Base-by-base conservation (phyloP, 345 rosid species). In the Salix caprea region DNA sequence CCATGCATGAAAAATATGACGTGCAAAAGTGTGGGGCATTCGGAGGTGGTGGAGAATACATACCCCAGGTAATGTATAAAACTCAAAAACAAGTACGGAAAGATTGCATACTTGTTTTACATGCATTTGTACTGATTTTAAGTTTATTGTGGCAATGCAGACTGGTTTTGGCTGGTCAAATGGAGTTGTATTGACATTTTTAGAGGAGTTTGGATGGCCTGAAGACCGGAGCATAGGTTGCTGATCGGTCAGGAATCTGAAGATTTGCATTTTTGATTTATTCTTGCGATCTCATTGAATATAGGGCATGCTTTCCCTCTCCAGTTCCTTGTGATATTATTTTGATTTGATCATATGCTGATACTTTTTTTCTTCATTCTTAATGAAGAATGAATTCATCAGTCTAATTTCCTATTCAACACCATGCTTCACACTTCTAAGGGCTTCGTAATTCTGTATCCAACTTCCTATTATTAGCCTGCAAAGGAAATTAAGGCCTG, bases 81-180 rank as follows among this genome's bases (percentile, higher is more conserved):
- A 26, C 36, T 54, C 24, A 21, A 44, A 42, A 36, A 19, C 14
- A 36, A 34, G 18, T 32, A 1, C 12, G 39, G 23, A 52, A 24
- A 97, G 97, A 90, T 94, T 12, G 32, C 16, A 58, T 24, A 37
- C 40, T 39, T 54, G 32, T 36, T 52, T 32, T 52, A 21, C 18
- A 21, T 37, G 14, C 39, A 42, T 42, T 11, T 64, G 30, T 18
- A 12, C 26, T 23, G 6, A 21, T 67, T 46, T 60, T 13, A 40
- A 39, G 28, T 9, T 21, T 19, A 32, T 14, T 79, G 58, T 1
- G 71, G 65, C 32, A 70, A 13, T 87, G 86, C 90, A 95, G 97
- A 92, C 94, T 28, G 98, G 98, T 62, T 96, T 96, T 74, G 97
- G 96, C 39, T 96, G 98, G 99, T 86, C 99, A n/a, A 96, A 92